Evolutionary conservation across 2,329 filamentous ascomycete species (phyloP), one percentile per base, ranked within the genome.

Genomic region (Fusarium phyllophilum): DNA sequence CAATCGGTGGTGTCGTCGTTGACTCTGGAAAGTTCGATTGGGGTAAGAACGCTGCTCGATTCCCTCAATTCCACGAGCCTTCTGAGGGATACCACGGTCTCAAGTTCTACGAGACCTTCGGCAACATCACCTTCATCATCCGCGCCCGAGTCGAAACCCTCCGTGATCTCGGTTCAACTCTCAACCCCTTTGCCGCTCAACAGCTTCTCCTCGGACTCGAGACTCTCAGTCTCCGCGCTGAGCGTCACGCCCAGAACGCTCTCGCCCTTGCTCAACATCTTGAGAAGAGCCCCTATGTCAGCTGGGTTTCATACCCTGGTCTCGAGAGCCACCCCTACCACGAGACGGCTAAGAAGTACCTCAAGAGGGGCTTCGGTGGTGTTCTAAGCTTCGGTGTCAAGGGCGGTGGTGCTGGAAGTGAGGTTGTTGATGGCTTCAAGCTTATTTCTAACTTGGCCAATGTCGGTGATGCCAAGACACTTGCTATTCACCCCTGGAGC

Each of bases 371-470:
- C 13, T 96, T 92, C 78, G 96, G 96, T 56, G 95, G 96, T 78
- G 95, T 99, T 24, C 84, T 99, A 72, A 97, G 93, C 78, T 96
- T 99, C 77, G 96, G 96, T 60, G 93, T 98, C 70, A 97, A 97
- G 86, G 95, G 96, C 6, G 95, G 94, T 68, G 94, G 90, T 70
- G 87, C 85, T n/a, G 96, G 96, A 70, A 93, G 91, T 81, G 91
- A 95, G 83, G 90, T 98, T 38, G 96, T 98, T 59, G 96, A 99
- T 83, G 91, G 91, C 77, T 97, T 99, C 86, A 96, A 97, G 88
- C 85, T 99, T 76, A 94, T 98, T 78, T 97, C 94, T 24, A 98
- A 98, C 84, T 86, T 98, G 76, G 96, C 96, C 66, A 99, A 99
- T 81, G 95, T 98, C 34, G 96, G 96, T 66, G 96, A 98, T 82